phyloP scores from a whole-genome alignment of 2,329 filamentous ascomycete species.

The Aaosphaeria pasadenensis region DNA sequence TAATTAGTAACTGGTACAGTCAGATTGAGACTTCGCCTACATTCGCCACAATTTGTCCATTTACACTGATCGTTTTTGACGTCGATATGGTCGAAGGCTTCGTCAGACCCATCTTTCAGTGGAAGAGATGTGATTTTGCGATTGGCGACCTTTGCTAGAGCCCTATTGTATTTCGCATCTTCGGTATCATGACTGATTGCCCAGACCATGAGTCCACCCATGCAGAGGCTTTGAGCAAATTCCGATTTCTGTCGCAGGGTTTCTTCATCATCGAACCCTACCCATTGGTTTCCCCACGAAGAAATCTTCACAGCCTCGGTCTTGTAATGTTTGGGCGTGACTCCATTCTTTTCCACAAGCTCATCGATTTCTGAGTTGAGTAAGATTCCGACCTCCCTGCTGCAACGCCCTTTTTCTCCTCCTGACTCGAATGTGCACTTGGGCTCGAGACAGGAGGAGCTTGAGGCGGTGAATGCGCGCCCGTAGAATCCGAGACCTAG shows the following conservation, averaged over 20 bases:
- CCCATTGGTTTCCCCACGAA: constrained; percentile 16
- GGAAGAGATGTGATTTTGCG: constrained; percentile 6
- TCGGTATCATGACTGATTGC: neutral
- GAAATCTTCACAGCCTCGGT: constrained; percentile 24
- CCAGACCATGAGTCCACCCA: constrained; percentile 1
- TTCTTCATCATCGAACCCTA: constrained; percentile 2
- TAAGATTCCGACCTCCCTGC: constrained; percentile 9
- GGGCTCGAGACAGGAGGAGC: constrained; percentile 6
- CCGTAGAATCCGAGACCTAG: constrained; percentile 49
- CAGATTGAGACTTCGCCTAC: no score
- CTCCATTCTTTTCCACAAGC: constrained; percentile 4
- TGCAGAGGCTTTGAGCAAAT: neutral
- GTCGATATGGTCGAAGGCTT: constrained; percentile 3
- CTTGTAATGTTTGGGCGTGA: constrained; percentile 9
- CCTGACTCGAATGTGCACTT: constrained; percentile 5
- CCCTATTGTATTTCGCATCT: constrained; percentile 6
- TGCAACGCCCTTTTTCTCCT: constrained; percentile 6
- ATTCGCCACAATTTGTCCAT: neutral
- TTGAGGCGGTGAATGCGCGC: constrained; percentile 20
- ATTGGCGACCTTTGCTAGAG: constrained; percentile 9
- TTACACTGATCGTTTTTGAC: constrained; percentile 2
- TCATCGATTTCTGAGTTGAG: constrained; percentile 15
- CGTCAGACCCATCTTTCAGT: constrained; percentile 3
- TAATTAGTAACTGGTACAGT: no score
- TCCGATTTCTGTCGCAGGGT: neutral